These are phyloP conservation scores for Hyphochytrium catenoides DNA, from an alignment of 352 stramenopile species.

Conservation along the genomic window DNA sequence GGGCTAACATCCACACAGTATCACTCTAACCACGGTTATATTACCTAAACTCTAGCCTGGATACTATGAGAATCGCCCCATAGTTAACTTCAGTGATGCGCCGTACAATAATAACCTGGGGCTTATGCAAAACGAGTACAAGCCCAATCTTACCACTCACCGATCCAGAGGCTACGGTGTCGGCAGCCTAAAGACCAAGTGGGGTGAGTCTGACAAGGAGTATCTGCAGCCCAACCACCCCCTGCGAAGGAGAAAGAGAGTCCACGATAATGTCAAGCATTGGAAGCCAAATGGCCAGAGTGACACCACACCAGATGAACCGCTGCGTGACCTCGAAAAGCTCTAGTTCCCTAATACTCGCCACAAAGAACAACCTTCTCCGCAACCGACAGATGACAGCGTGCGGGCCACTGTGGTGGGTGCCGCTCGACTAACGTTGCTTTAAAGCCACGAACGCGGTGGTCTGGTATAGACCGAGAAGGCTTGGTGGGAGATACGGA, in stretches of 20 bases:
- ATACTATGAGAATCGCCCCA: slow-evolving; percentile 37
- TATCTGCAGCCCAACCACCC: slow-evolving; percentile 49
- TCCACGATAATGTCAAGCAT: too few species aligned
- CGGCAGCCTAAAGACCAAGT: slow-evolving; percentile 26
- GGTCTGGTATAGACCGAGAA: too few species aligned
- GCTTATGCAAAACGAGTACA: slow-evolving; percentile 28
- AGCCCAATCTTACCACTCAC: slow-evolving; percentile 42
- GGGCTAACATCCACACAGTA: not conserved
- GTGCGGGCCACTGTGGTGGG: too few species aligned
- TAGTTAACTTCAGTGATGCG: slow-evolving; percentile 24
- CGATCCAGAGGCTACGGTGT: slow-evolving; percentile 48
- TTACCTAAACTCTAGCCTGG: slow-evolving; percentile 13
- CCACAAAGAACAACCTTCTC: too few species aligned
- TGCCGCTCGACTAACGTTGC: too few species aligned
- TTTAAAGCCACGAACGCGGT: too few species aligned
- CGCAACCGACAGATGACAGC: too few species aligned
- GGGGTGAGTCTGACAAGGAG: slow-evolving; percentile 41
- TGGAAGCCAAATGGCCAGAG: too few species aligned
- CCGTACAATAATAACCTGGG: slow-evolving; percentile 40
- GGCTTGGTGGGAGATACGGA: too few species aligned
- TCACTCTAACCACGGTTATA: not conserved
- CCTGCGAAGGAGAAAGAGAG: slow-evolving; percentile 35
- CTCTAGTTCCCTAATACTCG: too few species aligned
- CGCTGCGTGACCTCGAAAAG: too few species aligned
- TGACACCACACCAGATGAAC: too few species aligned